Evolutionary conservation across 306 rosid genomes (phyloP), one percentile per base, ranked within the genome.

Genomic region (Trifolium pratense): DNA sequence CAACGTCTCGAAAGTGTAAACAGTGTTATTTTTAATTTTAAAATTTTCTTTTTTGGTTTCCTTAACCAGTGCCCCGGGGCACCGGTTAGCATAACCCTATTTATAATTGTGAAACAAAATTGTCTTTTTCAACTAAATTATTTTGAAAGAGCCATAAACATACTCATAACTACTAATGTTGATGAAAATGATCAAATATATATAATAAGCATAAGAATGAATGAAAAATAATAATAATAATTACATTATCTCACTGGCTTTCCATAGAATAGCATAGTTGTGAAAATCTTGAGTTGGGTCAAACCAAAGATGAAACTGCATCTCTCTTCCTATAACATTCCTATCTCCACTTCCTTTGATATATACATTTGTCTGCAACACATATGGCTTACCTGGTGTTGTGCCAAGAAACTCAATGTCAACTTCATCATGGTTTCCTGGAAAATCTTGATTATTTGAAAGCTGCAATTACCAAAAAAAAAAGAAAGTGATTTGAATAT

Each of bases 331-430:
- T 10, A 94, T 69, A 10, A 94, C 74, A 49, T 71, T 84, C 45
- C 93, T 91, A 77, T 91, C 96, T 52, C 99, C 99, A 81, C 92
- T 94, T 68, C 99, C 99, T 84, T 82, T 88, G 2, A 90, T 75
- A 81, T 80, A 94, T 1, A 94, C 99, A 80, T 94, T 91, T 17
- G 99, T 94, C 78, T 94, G 99, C 86, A 94, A 82, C 23, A 89
- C 89, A 66, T 89, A 94, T 0, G 99, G 97, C 86, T 94, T 91
- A 34, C 63, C 95, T 1, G 70, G 90, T 2, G 91, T 94, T 3
- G 97, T 91, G 18, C 99, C 97, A 15, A 94, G 88, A 80, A 94
- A 94, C 83, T 94, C 99, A 17, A 94, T 86, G 78, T 94, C 99
- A 4, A 94, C 83, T 82, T 94, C 99, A 32, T 94, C 99, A 45